Evolutionary conservation across 2,329 filamentous ascomycete species (phyloP).

Genomic region (Trichophyton verrucosum): DNA sequence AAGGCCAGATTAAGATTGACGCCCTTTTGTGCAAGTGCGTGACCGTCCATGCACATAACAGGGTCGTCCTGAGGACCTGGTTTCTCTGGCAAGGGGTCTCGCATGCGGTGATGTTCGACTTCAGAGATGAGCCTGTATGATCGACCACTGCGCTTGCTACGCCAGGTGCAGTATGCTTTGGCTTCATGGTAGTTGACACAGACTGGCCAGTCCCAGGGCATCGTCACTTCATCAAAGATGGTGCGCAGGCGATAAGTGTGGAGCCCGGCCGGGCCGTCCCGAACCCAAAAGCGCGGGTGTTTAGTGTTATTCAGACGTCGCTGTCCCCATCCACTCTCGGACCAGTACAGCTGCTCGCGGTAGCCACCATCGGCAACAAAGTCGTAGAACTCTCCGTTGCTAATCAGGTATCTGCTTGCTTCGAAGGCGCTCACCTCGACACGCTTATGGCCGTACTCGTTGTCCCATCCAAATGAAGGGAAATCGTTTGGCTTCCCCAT

Average conservation of each 20-base stretch:
- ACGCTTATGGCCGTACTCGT: background rate
- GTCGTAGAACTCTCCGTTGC: background rate
- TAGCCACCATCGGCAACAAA: constrained; percentile 1
- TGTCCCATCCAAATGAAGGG: background rate
- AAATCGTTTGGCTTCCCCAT: constrained; percentile 1
- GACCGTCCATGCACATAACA: background rate
- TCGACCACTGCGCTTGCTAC: background rate
- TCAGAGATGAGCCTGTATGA: background rate
- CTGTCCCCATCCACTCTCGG: background rate
- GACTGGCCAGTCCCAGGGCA: background rate
- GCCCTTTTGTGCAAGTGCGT: background rate
- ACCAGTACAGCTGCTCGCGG: background rate
- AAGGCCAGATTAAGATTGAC: background rate
- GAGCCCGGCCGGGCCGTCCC: background rate
- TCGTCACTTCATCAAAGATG: background rate
- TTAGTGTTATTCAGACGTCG: background rate
- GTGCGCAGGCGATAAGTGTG: background rate
- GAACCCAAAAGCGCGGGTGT: background rate
- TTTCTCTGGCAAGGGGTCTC: background rate
- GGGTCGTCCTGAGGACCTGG: background rate
- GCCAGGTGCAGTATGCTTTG: constrained; percentile 1
- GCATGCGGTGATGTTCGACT: constrained; percentile 1
- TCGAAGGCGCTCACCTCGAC: background rate
- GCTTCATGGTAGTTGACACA: constrained; percentile 2
- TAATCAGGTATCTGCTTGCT: background rate